These are phyloP conservation scores for Scheffersomyces cryptocercus DNA, from an alignment of 1,139 yeast species.

Conservation along the genomic window DNA sequence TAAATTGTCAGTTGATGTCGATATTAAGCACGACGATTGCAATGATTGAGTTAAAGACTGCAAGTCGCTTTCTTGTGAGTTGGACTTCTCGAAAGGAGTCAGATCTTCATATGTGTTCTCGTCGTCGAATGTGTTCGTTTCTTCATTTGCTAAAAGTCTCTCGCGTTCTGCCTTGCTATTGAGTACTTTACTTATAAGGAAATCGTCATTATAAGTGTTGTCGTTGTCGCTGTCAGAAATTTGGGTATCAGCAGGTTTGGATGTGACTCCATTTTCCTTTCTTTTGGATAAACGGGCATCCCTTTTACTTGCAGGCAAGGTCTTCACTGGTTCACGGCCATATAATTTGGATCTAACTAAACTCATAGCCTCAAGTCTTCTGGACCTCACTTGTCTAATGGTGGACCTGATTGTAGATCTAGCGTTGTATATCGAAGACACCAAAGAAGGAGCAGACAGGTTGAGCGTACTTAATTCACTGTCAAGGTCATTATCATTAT, in stretches of 20 bases:
- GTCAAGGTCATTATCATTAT: slow-evolving; percentile 4
- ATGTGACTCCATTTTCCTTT: no score
- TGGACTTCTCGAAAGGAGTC: no score
- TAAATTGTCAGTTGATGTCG: slow-evolving; percentile 26
- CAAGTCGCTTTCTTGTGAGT: no score
- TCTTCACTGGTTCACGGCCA: no score
- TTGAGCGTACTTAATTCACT: neutral
- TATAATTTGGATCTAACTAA: neutral
- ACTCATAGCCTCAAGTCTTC: neutral
- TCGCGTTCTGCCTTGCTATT: neutral
- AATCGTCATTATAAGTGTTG: neutral
- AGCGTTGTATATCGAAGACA: neutral
- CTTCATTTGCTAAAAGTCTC: neutral
- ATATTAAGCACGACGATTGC: slow-evolving; percentile 13
- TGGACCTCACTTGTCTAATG: neutral
- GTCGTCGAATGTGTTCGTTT: neutral
- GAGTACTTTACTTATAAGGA: neutral
- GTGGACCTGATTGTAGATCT: neutral
- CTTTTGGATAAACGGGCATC: no score
- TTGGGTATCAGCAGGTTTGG: neutral
- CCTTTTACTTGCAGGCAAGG: no score
- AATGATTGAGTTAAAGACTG: neutral
- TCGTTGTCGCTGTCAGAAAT: neutral
- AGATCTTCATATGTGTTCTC: neutral
- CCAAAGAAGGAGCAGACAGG: neutral